A percentile compares a stretch with the other conserved stretches of the same genome.
Evolutionary conservation across 2,329 filamentous ascomycete species (phyloP).

Genomic region (Chaetomiaceae sp.): DNA sequence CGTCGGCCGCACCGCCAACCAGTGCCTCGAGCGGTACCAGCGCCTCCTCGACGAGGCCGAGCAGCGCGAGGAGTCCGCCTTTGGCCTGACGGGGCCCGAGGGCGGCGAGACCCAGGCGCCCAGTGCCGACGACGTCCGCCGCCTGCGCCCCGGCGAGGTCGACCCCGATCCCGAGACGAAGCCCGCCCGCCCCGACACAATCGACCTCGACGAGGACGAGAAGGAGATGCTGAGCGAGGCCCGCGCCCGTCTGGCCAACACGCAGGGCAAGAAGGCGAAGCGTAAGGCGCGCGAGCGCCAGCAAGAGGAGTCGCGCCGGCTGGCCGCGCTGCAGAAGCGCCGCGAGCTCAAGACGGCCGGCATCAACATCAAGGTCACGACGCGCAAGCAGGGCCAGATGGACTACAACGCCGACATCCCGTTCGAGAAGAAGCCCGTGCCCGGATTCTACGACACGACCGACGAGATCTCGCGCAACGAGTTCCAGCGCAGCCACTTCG

Average conservation of each 20-base stretch:
- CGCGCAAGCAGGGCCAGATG: constrained; percentile 93
- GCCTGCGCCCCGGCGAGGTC: constrained; percentile 83
- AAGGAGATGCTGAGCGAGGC: constrained; percentile 99
- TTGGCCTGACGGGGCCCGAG: constrained; percentile 79
- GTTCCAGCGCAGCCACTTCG: constrained; percentile 75
- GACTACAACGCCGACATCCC: constrained; percentile 99
- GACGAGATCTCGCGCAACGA: constrained; percentile 82
- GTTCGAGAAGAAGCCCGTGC: constrained; percentile 85
- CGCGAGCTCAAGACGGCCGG: constrained; percentile 95
- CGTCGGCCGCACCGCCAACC: constrained; percentile 91
- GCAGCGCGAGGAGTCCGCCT: constrained; percentile 72
- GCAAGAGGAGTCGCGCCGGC: constrained; percentile 84
- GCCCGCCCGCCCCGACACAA: constrained; percentile 89
- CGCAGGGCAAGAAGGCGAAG: constrained; percentile 98
- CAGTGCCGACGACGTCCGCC: constrained; percentile 85
- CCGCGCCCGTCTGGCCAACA: constrained; percentile 91
- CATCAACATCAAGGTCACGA: constrained; percentile 95
- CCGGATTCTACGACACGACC: constrained; percentile 88
- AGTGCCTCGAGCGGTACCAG: constrained; percentile 95
- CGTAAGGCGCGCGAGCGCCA: constrained; percentile 93
- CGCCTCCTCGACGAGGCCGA: constrained; percentile 95
- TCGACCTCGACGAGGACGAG: constrained; percentile 97
- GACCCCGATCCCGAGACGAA: constrained; percentile 98
- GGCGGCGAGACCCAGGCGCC: constrained; percentile 84
- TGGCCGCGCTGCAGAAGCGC: constrained; percentile 90